Evolutionary conservation across 225 moss, liverwort and hornwort genomes (phyloP), one percentile per base, ranked within the genome.

Genomic region (Neckera pumila): DNA sequence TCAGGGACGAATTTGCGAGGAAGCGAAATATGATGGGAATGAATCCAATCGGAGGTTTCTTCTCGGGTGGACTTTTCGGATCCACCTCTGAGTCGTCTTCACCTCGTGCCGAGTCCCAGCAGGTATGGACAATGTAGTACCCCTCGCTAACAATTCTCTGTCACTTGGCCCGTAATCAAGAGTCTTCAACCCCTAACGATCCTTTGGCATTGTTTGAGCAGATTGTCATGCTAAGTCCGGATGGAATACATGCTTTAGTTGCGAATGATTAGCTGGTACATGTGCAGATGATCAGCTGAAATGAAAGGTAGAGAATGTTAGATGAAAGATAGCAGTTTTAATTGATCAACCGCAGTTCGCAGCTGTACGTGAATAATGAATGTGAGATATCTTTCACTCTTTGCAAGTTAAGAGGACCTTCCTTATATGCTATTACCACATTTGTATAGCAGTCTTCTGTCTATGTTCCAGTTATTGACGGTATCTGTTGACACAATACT

Each of bases 41-140:
- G 89, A 93, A 91, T 86, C 85, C 91, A 36, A 90, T 90, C 66
- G 94, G 92, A 76, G 91, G 91, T 54, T 88, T 92, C 64, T 91
- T 94, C 89, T 89, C 91, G 57, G 82, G 92, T 83, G 94, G 94
- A 78, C 79, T 92, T 56, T 94, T 94, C 80, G 94, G 91, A 76
- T 91, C 94, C 85, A 85, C 87, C 70, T 91, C 92, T 30, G 81
- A 91, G 47, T 76, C 92, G 47, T 83, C 91, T 40, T 94, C 94
- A 22, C 88, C 91, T 83, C 90, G 89, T 87, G 91, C 74, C 61
- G 94, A 94, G 36, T 86, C 92, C 80, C 72, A 85, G 70, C 89
- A 94, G 92, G 94, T 94, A 90, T 61, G 83, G 73, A 61, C 89
- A 91, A 91, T 92, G 90, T 89, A 82, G 89, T 89, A 90, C 90